A percentile compares a stretch with the other conserved stretches of the same genome.
Evolutionary conservation across 495 filamentous ascomycete species (phyloP).

Genomic region (Hyaloscypha bicolor): DNA sequence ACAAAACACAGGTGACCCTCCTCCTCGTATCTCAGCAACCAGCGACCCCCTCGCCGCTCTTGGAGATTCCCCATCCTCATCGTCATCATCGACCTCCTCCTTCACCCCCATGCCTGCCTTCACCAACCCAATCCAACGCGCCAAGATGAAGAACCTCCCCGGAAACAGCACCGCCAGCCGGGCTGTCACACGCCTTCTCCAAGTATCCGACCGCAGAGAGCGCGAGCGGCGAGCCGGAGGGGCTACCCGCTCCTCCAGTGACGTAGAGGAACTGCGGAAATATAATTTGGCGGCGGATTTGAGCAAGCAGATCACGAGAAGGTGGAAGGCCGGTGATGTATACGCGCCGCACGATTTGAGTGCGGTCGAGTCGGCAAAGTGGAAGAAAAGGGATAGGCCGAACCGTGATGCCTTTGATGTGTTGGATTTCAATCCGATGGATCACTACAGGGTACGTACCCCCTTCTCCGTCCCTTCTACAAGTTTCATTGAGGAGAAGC

Average conservation of each 20-base stretch:
- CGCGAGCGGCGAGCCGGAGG: not conserved
- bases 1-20: constrained; percentile 20
- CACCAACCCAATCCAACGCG: not conserved
- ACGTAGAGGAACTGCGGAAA: not conserved
- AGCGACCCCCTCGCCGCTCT: constrained; percentile 9
- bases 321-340: constrained; percentile 75
- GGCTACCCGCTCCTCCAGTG: not conserved
- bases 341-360: constrained; percentile 90
- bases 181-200: not conserved
- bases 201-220: not conserved
- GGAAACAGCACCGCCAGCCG: not conserved
- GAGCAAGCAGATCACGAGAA: constrained; percentile 47
- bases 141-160: not conserved
- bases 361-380: constrained; percentile 71
- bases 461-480: not conserved
- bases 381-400: constrained; percentile 52
- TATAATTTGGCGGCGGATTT: constrained; percentile 6
- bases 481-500: not conserved
- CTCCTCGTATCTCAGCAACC: not conserved
- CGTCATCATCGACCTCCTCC: not conserved
- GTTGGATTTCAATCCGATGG: constrained; percentile 77
- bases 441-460: constrained; percentile 76
- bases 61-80: constrained; percentile 1
- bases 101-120: not conserved
- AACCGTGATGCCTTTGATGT: constrained; percentile 74